Conservation (phyloP, 176 grass and related monocot species). For the Typha latifolia region DNA sequence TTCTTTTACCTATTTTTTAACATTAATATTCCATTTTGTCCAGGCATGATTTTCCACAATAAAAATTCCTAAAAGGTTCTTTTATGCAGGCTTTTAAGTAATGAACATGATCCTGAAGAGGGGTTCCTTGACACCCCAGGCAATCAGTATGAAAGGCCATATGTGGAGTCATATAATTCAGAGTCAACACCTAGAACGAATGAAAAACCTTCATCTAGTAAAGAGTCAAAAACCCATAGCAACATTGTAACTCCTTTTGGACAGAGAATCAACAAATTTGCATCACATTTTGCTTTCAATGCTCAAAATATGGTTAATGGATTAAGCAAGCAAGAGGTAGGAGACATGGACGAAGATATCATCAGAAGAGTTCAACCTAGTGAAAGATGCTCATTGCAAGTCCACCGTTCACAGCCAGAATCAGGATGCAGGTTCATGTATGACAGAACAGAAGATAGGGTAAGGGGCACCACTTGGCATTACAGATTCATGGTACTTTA, state of each 20-base stretch:
- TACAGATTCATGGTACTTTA: constrained; percentile 16
- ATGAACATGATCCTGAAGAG: constrained; percentile 27
- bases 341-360: constrained; percentile 59
- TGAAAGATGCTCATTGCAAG: constrained; percentile 67
- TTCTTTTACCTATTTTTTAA: no score
- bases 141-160: constrained; percentile 41
- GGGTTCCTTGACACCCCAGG: constrained; percentile 37
- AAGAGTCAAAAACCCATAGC: constrained; percentile 40
- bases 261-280: constrained; percentile 66
- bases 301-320: constrained; percentile 29
- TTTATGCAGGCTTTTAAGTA: constrained; percentile 68
- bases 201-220: constrained; percentile 40
- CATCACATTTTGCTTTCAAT: constrained; percentile 50
- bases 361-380: constrained; percentile 61
- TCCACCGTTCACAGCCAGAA: constrained; percentile 55
- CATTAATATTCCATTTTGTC: background rate
- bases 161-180: constrained; percentile 36
- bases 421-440: constrained; percentile 86
- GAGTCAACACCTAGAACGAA: constrained; percentile 41
- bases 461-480: constrained; percentile 31
- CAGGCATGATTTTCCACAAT: background rate
- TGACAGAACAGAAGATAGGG: constrained; percentile 75
- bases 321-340: constrained; percentile 28
- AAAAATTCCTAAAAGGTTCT: constrained; percentile 11
- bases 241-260: constrained; percentile 76